Conservation (phyloP, 208 protist species). For the Porcisia hertigi region DNA sequence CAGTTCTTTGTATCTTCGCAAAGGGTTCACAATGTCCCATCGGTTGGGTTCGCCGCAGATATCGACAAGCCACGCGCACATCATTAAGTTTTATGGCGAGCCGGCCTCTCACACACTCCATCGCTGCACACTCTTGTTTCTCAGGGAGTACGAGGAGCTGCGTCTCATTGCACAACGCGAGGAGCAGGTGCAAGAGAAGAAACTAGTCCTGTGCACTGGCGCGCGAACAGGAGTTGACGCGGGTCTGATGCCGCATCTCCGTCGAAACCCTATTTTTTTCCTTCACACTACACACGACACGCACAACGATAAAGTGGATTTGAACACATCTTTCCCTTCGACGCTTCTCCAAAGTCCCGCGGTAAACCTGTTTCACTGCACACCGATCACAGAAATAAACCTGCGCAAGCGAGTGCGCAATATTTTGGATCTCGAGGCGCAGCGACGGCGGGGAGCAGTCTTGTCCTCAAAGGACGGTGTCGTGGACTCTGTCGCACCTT, state of each 20-base stretch:
- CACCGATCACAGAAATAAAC: conserved; percentile 67
- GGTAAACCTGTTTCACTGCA: conserved; percentile 76
- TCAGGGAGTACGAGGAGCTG: conserved; percentile 57
- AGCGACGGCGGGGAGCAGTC: not conserved
- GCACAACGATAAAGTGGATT: conserved; percentile 78
- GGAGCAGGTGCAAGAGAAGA: conserved; percentile 13
- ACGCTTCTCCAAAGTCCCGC: conserved; percentile 46
- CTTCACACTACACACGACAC: conserved; percentile 86
- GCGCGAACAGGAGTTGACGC: not conserved
- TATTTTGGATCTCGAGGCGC: conserved; percentile 34
- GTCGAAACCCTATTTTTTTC: conserved; percentile 65
- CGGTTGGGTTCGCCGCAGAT: not conserved
- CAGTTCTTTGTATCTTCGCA: not conserved
- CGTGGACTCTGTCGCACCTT: not conserved
- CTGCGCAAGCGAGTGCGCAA: conserved; percentile 52
- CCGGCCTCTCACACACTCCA: conserved; percentile 39
- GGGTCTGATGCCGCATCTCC: conserved; percentile 25
- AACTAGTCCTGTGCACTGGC: not conserved
- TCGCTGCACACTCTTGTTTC: conserved; percentile 46
- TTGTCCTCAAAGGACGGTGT: not conserved
- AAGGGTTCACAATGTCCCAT: not conserved
- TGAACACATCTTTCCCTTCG: conserved; percentile 42
- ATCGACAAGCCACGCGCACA: conserved; percentile 25
- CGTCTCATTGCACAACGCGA: not conserved
- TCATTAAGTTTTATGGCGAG: conserved; percentile 82